phyloP scores from a whole-genome alignment of 768 basidiomycete species.

The Hemileccinum impolitum region DNA sequence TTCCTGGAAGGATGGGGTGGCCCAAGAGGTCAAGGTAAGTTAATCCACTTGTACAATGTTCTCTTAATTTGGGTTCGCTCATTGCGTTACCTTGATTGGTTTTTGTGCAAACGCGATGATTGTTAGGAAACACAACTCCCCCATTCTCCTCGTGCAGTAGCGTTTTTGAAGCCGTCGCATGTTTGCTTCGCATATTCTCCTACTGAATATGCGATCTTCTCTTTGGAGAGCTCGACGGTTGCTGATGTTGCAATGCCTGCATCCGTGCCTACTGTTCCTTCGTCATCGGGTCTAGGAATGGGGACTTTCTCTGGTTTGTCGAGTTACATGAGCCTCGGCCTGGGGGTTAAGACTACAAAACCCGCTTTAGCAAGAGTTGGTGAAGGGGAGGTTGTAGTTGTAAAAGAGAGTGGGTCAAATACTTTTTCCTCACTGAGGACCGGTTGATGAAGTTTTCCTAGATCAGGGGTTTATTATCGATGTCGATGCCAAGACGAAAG shows the following conservation, averaged over 20 bases:
- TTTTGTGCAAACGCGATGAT: background rate
- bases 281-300: constrained; percentile 41
- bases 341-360: constrained; percentile 66
- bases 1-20: constrained; percentile 82
- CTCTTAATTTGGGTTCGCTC: background rate
- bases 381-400: constrained; percentile 64
- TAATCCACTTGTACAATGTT: background rate
- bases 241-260: constrained; percentile 51
- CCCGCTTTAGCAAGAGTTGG: constrained; percentile 54
- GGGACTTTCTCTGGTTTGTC: constrained; percentile 73
- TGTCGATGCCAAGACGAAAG: constrained; percentile 52
- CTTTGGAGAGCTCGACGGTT: constrained; percentile 53
- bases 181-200: constrained; percentile 79
- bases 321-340: constrained; percentile 81
- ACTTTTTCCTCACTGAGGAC: background rate
- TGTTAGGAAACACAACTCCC: constrained; percentile 74
- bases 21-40: constrained; percentile 65
- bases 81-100: background rate
- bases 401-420: constrained; percentile 70
- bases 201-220: constrained; percentile 63
- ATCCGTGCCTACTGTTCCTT: constrained; percentile 33
- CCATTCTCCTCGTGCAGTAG: constrained; percentile 85
- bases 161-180: constrained; percentile 61
- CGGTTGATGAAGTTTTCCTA: constrained; percentile 25
- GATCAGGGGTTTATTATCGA: constrained; percentile 70